These are phyloP conservation scores for Penicillium chermesinum DNA, from an alignment of 495 filamentous ascomycete genomes.

Conservation along the genomic window DNA sequence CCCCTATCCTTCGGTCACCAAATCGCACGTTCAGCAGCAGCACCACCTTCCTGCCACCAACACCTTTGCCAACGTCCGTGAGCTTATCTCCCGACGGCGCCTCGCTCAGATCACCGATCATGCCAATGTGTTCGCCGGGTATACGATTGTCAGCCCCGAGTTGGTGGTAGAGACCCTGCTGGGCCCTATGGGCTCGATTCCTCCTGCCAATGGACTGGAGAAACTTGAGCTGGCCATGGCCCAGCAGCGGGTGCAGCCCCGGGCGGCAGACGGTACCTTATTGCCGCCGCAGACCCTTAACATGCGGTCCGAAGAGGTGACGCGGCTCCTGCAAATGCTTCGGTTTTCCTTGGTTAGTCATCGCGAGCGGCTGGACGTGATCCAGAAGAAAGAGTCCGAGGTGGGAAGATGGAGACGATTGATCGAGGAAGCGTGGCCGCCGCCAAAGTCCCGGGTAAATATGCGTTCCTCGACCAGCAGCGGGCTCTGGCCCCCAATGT, in stretches of 20 bases:
- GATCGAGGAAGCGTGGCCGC: conserved; percentile 30
- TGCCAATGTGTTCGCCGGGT: conserved; percentile 46
- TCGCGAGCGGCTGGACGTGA: conserved; percentile 42
- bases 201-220: conserved; percentile 40
- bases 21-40: conserved; percentile 36
- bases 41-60: conserved; percentile 38
- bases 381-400: conserved; percentile 43
- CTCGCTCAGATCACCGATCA: conserved; percentile 48
- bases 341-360: conserved; percentile 45
- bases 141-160: conserved; percentile 45
- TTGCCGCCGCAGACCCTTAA: conserved; percentile 42
- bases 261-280: conserved; percentile 39
- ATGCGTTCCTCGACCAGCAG: conserved; percentile 43
- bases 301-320: conserved; percentile 46
- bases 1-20: conserved; percentile 39
- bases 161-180: conserved; percentile 44
- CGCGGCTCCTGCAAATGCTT: conserved; percentile 42
- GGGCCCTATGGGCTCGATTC: conserved; percentile 45
- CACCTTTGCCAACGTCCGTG: conserved; percentile 47
- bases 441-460: conserved; percentile 38
- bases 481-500: conserved; percentile 38
- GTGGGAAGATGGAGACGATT: conserved; percentile 32
- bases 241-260: conserved; percentile 44
- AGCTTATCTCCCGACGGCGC: conserved; percentile 46
- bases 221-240: conserved; percentile 47